Evolutionary conservation across 129 eudicot species (phyloP), one percentile per base, ranked within the genome.

Genomic region (Lactuca sativa): DNA sequence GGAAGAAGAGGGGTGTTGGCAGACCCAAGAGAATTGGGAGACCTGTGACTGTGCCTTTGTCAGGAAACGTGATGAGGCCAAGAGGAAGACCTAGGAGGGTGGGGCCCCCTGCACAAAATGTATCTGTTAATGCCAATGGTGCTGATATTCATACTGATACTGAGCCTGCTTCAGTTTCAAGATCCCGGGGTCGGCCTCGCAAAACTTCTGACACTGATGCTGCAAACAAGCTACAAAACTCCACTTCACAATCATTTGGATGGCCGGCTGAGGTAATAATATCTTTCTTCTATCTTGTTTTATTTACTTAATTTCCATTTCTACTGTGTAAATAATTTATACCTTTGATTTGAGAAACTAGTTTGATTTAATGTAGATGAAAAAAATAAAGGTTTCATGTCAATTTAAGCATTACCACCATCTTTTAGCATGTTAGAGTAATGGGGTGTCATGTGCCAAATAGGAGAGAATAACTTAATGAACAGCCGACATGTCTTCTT

Each of bases 61-160:
- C 71, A 6, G 67, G 67, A 38, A 41, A 62, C 31, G 31, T 36
- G 40, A 67, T 70, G 61, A 77, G 70, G 74, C 79, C 78, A 11
- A 69, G 86, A n/a, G 90, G 88, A 4, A 62, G 95, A 58, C 90
- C 85, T 4, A 74, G 63, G 5, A 81, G 73, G 86, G 21, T 21
- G 21, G 21, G 21, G 21, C 2, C 17, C 13, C 52, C 51, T 36
- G 32, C 6, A 44, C 33, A 3, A 36, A 21, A 3, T 60, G 33
- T 64, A 40, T 64, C 55, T 17, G 56, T 18, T 44, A 67, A 66
- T 60, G 77, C 53, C 14, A 49, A 14, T 56, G 48, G 13, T 68
- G 55, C 32, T 56, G 64, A 21, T 38, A 13, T n/a, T 51, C 37
- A 11, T 34, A 25, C 30, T 25, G 30, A 25, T 25, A 25, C 47